phyloP scores from a whole-genome alignment of 1,284 basidiomycete genomes.

The Fomitopsis palustris region DNA sequence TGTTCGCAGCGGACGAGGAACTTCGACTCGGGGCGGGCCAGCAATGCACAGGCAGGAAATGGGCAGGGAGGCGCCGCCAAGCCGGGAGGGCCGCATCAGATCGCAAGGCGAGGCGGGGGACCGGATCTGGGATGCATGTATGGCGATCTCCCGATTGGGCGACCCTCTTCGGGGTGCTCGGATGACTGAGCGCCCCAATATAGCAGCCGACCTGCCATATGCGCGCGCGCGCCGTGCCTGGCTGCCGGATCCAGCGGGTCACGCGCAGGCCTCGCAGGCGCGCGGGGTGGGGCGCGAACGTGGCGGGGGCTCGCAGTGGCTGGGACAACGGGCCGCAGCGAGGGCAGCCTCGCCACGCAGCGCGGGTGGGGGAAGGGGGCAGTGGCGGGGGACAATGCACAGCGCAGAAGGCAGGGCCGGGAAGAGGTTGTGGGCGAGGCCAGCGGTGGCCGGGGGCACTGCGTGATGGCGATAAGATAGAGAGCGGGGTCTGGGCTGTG shows the following conservation, averaged over 20 bases:
- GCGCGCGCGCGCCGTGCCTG: slow-evolving; percentile 5
- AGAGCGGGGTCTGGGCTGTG: slow-evolving; percentile 3
- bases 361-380: not conserved
- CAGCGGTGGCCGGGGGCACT: not conserved
- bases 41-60: not conserved
- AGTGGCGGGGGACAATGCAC: not conserved
- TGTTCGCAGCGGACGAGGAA: not conserved
- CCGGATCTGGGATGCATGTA: slow-evolving; percentile 1
- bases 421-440: not conserved
- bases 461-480: slow-evolving; percentile 10
- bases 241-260: slow-evolving; percentile 1
- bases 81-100: slow-evolving; percentile 1
- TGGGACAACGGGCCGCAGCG: not conserved
- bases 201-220: slow-evolving; percentile 6
- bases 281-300: not conserved
- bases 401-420: not conserved
- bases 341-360: not conserved
- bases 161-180: not conserved
- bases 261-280: not conserved
- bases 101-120: slow-evolving; percentile 1
- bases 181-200: slow-evolving; percentile 4
- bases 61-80: not conserved
- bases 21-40: not conserved
- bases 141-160: slow-evolving; percentile 5
- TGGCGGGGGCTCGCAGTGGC: not conserved